Evolutionary conservation across 176 grass and related monocot species (phyloP).

Genomic region (Avena sativa): DNA sequence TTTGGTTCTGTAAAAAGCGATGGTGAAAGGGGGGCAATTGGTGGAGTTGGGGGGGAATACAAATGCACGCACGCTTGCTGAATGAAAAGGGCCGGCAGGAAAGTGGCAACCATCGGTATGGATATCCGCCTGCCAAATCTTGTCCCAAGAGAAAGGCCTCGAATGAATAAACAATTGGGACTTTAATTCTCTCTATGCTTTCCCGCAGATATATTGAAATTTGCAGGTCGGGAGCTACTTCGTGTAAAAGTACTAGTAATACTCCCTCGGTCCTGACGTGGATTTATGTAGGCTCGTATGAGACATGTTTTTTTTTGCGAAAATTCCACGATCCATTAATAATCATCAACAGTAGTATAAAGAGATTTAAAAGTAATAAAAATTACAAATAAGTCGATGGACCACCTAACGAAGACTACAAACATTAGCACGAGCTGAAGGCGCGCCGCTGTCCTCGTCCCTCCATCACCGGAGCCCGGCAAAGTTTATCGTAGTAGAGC

Average conservation of each 20-base stretch:
- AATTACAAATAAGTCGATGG: no score
- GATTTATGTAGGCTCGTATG: no score
- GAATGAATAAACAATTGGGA: neutral
- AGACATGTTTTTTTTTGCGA: no score
- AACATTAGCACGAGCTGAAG: no score
- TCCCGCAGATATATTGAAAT: neutral
- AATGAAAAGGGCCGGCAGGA: neutral
- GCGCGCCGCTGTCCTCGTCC: no score
- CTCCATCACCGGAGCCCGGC: no score
- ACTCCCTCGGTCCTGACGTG: no score
- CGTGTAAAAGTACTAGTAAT: neutral
- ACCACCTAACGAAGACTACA: no score
- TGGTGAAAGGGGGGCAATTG: neutral
- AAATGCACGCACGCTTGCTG: conserved; percentile 47
- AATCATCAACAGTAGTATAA: no score
- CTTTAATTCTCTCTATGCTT: conserved; percentile 16
- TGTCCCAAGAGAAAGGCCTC: conserved; percentile 28
- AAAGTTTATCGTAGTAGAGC: no score
- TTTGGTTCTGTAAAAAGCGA: neutral
- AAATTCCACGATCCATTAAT: no score
- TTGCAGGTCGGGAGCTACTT: neutral
- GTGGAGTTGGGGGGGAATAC: conserved; percentile 54
- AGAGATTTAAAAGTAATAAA: no score
- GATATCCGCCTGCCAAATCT: conserved; percentile 43
- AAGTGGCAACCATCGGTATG: conserved; percentile 23